These are phyloP conservation scores for Cladophialophora psammophila DNA, from an alignment of 2,329 filamentous ascomycete genomes.

Conservation along the genomic window DNA sequence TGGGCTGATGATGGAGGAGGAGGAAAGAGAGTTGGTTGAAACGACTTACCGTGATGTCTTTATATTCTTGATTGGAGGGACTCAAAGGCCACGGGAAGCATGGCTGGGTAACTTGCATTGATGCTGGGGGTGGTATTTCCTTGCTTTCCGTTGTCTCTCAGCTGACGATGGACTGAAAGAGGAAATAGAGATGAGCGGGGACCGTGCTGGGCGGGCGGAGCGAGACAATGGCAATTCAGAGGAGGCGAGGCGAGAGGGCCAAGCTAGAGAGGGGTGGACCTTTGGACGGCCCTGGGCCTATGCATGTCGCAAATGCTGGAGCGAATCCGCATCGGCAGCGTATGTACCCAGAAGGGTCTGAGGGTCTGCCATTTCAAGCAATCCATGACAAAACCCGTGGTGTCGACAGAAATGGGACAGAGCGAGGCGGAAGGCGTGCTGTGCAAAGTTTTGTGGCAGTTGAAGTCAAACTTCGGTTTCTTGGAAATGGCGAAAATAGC, in stretches of 20 bases:
- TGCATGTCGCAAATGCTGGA: conserved; percentile 4
- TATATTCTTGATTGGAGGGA: conserved; percentile 7
- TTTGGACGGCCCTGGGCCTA: not conserved
- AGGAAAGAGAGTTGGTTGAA: not conserved
- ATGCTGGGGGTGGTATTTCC: not conserved
- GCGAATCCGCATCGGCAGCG: not conserved
- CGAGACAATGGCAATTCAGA: not conserved
- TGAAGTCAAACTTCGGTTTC: conserved; percentile 11
- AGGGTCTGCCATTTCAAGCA: conserved; percentile 1
- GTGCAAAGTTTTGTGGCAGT: conserved; percentile 9
- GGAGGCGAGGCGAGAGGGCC: conserved; percentile 6
- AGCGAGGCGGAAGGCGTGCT: conserved; percentile 1
- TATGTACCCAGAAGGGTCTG: not conserved
- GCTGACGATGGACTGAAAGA: conserved; percentile 6
- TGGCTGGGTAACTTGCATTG: not conserved
- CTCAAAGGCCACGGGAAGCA: not conserved
- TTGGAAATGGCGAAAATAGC: conserved; percentile 18
- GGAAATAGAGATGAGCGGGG: conserved; percentile 1
- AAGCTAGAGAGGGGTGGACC: not conserved
- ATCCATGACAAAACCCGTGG: not conserved
- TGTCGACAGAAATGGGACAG: conserved; percentile 1
- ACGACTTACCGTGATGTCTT: conserved; percentile 13
- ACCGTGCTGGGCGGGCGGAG: conserved; percentile 2
- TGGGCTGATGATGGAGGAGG: conserved; percentile 16
- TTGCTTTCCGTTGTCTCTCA: conserved; percentile 6